phyloP scores from a whole-genome alignment of 805 yeast genomes.

The Cyberlindnera sargentensis region DNA sequence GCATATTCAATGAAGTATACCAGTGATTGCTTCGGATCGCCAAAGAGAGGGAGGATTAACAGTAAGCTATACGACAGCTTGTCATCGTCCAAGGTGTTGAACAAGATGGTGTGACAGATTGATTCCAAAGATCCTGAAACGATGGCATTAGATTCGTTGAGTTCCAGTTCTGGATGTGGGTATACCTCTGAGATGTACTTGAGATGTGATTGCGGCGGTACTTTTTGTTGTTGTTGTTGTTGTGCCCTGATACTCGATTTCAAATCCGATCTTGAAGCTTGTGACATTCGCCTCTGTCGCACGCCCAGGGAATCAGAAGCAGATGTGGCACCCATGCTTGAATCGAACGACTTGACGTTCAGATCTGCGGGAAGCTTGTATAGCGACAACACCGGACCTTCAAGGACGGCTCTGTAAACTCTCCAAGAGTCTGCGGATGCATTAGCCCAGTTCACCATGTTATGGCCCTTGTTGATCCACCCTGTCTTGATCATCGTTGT shows the following conservation, averaged over 20 bases:
- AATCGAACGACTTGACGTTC: constrained; percentile 36
- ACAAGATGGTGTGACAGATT: constrained; percentile 66
- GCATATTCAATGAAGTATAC: constrained; percentile 39
- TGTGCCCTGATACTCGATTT: constrained; percentile 10
- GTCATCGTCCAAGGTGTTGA: constrained; percentile 37
- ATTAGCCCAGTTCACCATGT: constrained; percentile 19
- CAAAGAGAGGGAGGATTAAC: constrained; percentile 48
- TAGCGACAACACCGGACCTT: constrained; percentile 58
- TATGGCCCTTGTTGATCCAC: constrained; percentile 50
- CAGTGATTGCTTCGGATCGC: constrained; percentile 38
- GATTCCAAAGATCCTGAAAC: constrained; percentile 60
- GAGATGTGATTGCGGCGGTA: constrained; percentile 11
- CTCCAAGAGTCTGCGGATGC: constrained; percentile 26
- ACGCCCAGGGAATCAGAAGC: constrained; percentile 4
- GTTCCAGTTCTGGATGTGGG: constrained; percentile 56
- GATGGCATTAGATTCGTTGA: constrained; percentile 42
- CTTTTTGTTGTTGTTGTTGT: not conserved
- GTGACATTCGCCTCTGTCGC: constrained; percentile 24
- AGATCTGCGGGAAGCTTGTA: constrained; percentile 51
- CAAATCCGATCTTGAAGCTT: constrained; percentile 16
- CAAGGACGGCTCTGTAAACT: constrained; percentile 57
- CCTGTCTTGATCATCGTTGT: constrained; percentile 40
- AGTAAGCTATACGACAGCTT: constrained; percentile 37
- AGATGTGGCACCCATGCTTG: constrained; percentile 4
- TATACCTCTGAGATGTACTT: constrained; percentile 35